phyloP scores from a whole-genome alignment of 495 filamentous ascomycete species.

The Neurospora sp. region DNA sequence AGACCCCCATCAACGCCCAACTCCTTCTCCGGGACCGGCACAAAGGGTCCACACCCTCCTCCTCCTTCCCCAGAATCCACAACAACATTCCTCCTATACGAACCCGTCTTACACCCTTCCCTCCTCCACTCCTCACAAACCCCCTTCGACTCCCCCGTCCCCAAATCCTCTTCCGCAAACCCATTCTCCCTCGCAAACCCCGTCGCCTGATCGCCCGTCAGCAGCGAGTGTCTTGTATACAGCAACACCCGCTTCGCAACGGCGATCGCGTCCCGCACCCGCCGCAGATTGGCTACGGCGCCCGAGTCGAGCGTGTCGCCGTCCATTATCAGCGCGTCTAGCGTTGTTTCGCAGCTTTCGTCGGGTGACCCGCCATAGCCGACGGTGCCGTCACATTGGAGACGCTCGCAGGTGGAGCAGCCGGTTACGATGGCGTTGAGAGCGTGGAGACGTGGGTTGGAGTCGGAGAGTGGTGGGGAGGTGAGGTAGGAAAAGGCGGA shows the following conservation, averaged over 20 bases:
- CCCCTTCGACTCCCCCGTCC: constrained; percentile 21
- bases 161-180: constrained; percentile 28
- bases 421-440: constrained; percentile 34
- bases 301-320: constrained; percentile 34
- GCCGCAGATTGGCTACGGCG: constrained; percentile 34
- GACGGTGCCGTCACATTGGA: constrained; percentile 37
- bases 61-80: constrained; percentile 18
- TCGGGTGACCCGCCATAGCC: constrained; percentile 39
- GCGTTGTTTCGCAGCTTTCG: constrained; percentile 37
- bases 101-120: constrained; percentile 22
- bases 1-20: not conserved
- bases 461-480: constrained; percentile 9
- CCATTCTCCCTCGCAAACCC: constrained; percentile 35
- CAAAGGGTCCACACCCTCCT: constrained; percentile 31
- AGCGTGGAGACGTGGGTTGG: constrained; percentile 7
- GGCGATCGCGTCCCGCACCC: constrained; percentile 30
- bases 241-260: constrained; percentile 36
- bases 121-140: constrained; percentile 29
- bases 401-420: constrained; percentile 33
- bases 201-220: constrained; percentile 36
- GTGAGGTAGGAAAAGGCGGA: constrained; percentile 30
- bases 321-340: constrained; percentile 39
- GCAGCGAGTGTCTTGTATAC: constrained; percentile 34
- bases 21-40: constrained; percentile 9
- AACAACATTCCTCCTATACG: constrained; percentile 30